These are phyloP conservation scores for Cyberlindnera nakhonratchasimensis DNA, from an alignment of 805 yeast genomes.

Conservation along the genomic window DNA sequence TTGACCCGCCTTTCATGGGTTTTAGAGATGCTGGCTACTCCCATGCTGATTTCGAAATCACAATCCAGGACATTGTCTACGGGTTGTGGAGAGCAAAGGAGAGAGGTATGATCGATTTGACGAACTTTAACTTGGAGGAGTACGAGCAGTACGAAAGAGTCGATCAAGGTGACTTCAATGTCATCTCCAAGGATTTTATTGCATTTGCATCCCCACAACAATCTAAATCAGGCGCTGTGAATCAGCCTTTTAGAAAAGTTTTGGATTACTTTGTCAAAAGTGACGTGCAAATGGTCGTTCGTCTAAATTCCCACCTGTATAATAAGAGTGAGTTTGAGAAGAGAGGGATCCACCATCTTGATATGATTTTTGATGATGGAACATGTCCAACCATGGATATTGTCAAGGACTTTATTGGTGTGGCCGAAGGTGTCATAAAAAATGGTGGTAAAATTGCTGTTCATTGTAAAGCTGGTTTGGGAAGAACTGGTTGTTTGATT, in stretches of 20 bases:
- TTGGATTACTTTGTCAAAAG: slow-evolving; percentile 67
- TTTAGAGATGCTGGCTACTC: slow-evolving; percentile 98
- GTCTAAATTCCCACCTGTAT: slow-evolving; percentile 89
- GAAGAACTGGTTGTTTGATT: slow-evolving; percentile 95
- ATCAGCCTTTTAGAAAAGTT: slow-evolving; percentile 79
- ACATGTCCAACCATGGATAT: slow-evolving; percentile 95
- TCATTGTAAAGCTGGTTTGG: slow-evolving; percentile 98
- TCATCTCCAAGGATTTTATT: slow-evolving; percentile 86
- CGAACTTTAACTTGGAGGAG: slow-evolving; percentile 84
- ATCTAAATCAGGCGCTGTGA: slow-evolving; percentile 42
- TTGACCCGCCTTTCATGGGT: slow-evolving; percentile 89
- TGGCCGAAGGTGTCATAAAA: slow-evolving; percentile 83
- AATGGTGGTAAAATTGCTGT: slow-evolving; percentile 94
- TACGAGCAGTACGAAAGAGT: slow-evolving; percentile 94
- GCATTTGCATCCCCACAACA: slow-evolving; percentile 98
- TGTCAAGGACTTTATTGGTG: slow-evolving; percentile 90
- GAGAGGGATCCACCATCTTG: slow-evolving; percentile 82
- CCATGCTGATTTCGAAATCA: slow-evolving; percentile 87
- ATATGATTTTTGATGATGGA: slow-evolving; percentile 97
- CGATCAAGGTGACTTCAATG: slow-evolving; percentile 95
- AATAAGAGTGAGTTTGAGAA: slow-evolving; percentile 80
- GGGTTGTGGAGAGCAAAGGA: slow-evolving; percentile 98
- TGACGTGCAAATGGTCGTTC: slow-evolving; percentile 83
- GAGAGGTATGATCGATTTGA: slow-evolving; percentile 80
- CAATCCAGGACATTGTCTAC: slow-evolving; percentile 92